Evolutionary conservation across 345 rosid species (phyloP).

Genomic region (Zanthoxylum bungeanum): DNA sequence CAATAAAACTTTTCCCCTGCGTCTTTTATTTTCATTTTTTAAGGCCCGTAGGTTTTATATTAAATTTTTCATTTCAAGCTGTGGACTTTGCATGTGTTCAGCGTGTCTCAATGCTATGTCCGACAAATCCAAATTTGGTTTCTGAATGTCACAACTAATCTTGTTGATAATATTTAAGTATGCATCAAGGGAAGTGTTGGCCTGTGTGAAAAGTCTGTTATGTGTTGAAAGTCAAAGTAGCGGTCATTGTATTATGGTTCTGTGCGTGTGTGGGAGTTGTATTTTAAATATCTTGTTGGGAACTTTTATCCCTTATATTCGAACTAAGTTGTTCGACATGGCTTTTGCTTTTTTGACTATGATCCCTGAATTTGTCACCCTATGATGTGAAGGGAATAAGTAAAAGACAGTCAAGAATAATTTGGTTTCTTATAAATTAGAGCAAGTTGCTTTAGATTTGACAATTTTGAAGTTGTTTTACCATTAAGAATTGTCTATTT

Average conservation of each 20-base stretch:
- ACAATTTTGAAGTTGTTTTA: neutral
- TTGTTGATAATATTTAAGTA: neutral
- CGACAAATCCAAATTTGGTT: neutral
- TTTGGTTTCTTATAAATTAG: neutral
- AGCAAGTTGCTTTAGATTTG: neutral
- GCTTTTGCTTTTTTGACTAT: neutral
- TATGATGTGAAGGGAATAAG: neutral
- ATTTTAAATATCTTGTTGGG: neutral
- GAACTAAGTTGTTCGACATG: neutral
- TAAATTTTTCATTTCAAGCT: neutral
- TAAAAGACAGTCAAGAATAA: constrained; percentile 1
- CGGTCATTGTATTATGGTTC: neutral
- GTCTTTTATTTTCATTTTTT: too few relatives aligned
- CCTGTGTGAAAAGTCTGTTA: neutral
- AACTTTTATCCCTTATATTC: neutral
- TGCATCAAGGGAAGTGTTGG: neutral
- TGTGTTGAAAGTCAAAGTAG: neutral
- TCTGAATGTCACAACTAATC: neutral
- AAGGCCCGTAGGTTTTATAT: too few relatives aligned
- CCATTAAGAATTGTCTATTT: neutral
- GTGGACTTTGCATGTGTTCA: neutral
- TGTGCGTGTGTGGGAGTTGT: neutral
- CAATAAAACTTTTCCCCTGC: too few relatives aligned
- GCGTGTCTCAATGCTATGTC: neutral
- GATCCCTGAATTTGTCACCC: neutral